Conservation (phyloP, 2,329 filamentous ascomycete species). For the Colletotrichum lentis region DNA sequence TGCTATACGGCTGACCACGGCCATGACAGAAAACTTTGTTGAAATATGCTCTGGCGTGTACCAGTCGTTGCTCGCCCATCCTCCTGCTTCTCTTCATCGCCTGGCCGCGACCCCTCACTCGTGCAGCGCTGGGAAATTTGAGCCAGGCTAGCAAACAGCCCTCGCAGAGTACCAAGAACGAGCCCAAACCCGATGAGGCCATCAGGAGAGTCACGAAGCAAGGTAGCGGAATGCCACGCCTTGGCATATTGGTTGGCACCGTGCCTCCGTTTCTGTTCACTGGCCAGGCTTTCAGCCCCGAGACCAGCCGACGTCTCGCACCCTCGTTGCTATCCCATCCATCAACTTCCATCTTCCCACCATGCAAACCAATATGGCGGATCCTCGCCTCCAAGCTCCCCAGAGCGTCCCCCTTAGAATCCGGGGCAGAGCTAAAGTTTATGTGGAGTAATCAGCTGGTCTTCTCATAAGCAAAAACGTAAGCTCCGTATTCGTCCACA, state of each 20-base stretch:
- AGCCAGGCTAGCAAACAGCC: neutral
- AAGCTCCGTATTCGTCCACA: neutral
- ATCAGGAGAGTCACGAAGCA: conserved; percentile 24
- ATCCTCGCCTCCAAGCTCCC: neutral
- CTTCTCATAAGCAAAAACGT: neutral
- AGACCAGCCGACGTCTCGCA: conserved; percentile 14
- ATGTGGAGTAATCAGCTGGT: neutral
- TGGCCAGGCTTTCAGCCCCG: conserved; percentile 5
- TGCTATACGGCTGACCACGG: too few relatives aligned
- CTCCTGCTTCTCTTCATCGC: neutral
- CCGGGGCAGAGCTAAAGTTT: neutral
- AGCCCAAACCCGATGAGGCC: conserved; percentile 20
- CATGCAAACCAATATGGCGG: neutral
- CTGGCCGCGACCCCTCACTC: neutral
- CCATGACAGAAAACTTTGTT: neutral
- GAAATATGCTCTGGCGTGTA: neutral
- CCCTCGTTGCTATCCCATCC: conserved; percentile 2
- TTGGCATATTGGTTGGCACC: conserved; percentile 30
- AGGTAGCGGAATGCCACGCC: conserved; percentile 27
- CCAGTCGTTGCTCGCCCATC: neutral
- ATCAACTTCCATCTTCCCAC: neutral
- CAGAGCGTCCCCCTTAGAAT: neutral
- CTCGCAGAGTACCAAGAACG: conserved; percentile 20
- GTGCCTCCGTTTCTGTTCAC: conserved; percentile 15
- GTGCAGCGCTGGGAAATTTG: conserved; percentile 7